Percentiles rank a stretch among this genome's conserved stretches.
Evolutionary conservation across 2,329 filamentous ascomycete species (phyloP).

Genomic region (Huntiella savannae): DNA sequence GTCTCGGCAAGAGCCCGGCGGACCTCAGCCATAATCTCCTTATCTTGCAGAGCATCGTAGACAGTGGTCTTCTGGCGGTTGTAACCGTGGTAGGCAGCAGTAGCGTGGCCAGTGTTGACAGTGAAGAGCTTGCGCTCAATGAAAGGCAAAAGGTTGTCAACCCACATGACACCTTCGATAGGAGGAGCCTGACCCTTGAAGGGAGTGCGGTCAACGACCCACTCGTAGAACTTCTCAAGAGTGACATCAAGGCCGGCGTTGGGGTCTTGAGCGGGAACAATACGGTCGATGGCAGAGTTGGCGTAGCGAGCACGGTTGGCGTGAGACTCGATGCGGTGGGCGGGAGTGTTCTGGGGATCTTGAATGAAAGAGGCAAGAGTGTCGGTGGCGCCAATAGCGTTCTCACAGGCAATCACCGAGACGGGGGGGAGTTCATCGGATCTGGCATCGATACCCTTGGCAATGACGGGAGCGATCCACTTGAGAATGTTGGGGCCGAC

Average conservation of each 20-base stretch:
- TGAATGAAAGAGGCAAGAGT: slow-evolving; percentile 69
- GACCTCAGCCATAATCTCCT: slow-evolving; percentile 62
- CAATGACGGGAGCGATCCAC: slow-evolving; percentile 89
- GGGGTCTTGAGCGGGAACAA: slow-evolving; percentile 76
- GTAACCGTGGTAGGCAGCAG: slow-evolving; percentile 88
- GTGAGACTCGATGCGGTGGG: slow-evolving; percentile 47
- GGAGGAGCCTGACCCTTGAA: slow-evolving; percentile 54
- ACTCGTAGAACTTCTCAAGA: slow-evolving; percentile 98
- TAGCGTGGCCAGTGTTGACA: slow-evolving; percentile 95
- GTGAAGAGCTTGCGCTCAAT: slow-evolving; percentile 99
- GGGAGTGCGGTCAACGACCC: slow-evolving; percentile 80
- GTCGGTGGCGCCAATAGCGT: slow-evolving; percentile 87
- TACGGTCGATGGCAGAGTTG: slow-evolving; percentile 96
- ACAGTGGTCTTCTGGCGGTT: slow-evolving; percentile 71
- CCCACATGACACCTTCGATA: slow-evolving; percentile 83
- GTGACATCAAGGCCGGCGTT: slow-evolving; percentile 73
- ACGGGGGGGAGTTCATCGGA: slow-evolving; percentile 44
- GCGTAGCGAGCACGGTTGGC: slow-evolving; percentile 67
- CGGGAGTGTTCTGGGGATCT: slow-evolving; percentile 49
- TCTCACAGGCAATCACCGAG: slow-evolving; percentile 93
- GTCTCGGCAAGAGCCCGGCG: slow-evolving; percentile 69
- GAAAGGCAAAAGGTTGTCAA: slow-evolving; percentile 77
- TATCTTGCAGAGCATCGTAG: slow-evolving; percentile 48
- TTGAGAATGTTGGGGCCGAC: slow-evolving; percentile 91
- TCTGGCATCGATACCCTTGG: slow-evolving; percentile 74